Percentiles rank a stretch among this genome's conserved stretches.
phyloP scores from a whole-genome alignment of 805 yeast species.

The Candida arabinofermentans region DNA sequence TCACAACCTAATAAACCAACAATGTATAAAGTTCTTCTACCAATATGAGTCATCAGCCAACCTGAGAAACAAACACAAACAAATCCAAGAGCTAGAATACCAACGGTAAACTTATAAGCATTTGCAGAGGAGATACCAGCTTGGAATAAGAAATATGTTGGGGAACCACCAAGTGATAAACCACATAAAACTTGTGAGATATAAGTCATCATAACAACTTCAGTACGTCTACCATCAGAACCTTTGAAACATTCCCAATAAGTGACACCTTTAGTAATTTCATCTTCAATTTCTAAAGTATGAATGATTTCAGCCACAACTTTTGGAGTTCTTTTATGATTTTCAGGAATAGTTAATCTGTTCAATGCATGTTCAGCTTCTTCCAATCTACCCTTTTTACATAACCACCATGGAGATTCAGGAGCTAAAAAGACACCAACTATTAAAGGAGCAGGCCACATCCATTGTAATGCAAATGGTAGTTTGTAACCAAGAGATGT shows the following conservation, averaged over 20 bases:
- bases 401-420: slow-evolving; percentile 57
- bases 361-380: slow-evolving; percentile 36
- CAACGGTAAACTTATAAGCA: slow-evolving; percentile 24
- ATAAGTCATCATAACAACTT: slow-evolving; percentile 48
- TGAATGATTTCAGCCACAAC: slow-evolving; percentile 11
- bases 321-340: slow-evolving; percentile 3
- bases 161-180: slow-evolving; percentile 58
- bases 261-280: slow-evolving; percentile 6
- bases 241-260: slow-evolving; percentile 46
- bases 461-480: slow-evolving; percentile 61
- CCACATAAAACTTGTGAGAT: slow-evolving; percentile 58
- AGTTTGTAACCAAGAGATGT: slow-evolving; percentile 41
- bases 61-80: slow-evolving; percentile 33
- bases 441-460: slow-evolving; percentile 49
- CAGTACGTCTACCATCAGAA: slow-evolving; percentile 45
- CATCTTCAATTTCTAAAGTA: slow-evolving; percentile 13
- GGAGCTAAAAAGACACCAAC: slow-evolving; percentile 44
- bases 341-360: slow-evolving; percentile 33
- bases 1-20: slow-evolving; percentile 13
- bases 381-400: slow-evolving; percentile 35
- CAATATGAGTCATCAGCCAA: slow-evolving; percentile 35
- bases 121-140: slow-evolving; percentile 15
- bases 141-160: slow-evolving; percentile 38
- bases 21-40: slow-evolving; percentile 31
- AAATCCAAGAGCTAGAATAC: slow-evolving; percentile 32